phyloP scores from a whole-genome alignment of 2,329 filamentous ascomycete genomes.

The Sclerotinia spermophila region DNA sequence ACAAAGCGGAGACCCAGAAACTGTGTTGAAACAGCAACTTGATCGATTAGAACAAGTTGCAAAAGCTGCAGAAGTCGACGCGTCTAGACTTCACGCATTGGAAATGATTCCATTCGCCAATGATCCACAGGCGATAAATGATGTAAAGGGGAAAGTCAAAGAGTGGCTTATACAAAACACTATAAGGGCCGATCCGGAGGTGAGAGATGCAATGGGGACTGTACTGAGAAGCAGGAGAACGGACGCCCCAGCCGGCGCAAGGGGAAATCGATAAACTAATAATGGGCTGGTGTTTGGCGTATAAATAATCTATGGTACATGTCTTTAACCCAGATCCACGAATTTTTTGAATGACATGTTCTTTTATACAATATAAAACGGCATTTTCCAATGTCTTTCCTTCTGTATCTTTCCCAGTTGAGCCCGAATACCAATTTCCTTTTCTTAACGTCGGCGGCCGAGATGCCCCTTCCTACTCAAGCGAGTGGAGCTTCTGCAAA shows the following conservation, averaged over 20 bases:
- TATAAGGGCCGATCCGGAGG: constrained; percentile 74
- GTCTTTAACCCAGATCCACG: neutral
- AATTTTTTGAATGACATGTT: neutral
- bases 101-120: constrained; percentile 78
- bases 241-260: constrained; percentile 60
- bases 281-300: neutral
- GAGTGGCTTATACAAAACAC: constrained; percentile 88
- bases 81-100: constrained; percentile 65
- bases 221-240: constrained; percentile 60
- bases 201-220: constrained; percentile 71
- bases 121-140: constrained; percentile 61
- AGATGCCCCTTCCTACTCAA: constrained; percentile 1
- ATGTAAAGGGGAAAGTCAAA: constrained; percentile 68
- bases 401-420: neutral
- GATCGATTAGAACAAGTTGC: constrained; percentile 61
- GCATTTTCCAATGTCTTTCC: neutral
- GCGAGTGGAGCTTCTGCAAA: constrained; percentile 1
- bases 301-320: neutral
- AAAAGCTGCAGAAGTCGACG: constrained; percentile 63
- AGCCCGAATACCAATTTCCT: neutral
- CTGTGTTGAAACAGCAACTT: constrained; percentile 58
- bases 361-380: neutral
- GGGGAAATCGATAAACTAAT: constrained; percentile 34
- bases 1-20: constrained; percentile 44
- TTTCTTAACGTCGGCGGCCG: neutral